These are phyloP conservation scores for Ulvella scutata DNA, from an alignment of 139 green algal genomes.

Conservation along the genomic window DNA sequence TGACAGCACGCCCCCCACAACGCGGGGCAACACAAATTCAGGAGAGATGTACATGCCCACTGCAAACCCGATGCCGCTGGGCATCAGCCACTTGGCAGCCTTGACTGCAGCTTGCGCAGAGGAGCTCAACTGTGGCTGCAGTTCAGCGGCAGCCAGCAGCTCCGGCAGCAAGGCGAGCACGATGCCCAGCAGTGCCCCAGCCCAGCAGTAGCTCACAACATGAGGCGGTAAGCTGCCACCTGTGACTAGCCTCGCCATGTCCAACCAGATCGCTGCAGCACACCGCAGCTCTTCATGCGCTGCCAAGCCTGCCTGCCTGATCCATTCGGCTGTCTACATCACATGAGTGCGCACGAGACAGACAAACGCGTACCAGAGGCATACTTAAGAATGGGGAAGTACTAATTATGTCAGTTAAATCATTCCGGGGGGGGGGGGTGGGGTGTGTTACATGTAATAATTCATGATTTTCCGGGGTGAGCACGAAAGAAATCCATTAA, in stretches of 20 bases:
- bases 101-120: neutral
- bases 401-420: no score
- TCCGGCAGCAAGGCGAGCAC: neutral
- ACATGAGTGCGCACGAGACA: no score
- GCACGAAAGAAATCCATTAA: no score
- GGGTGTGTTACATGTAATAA: no score
- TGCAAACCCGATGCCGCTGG: slow-evolving; percentile 33
- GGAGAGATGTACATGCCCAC: slow-evolving; percentile 35
- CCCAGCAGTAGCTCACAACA: slow-evolving; percentile 9
- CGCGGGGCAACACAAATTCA: slow-evolving; percentile 27
- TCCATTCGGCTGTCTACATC: slow-evolving; percentile 25
- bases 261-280: slow-evolving; percentile 35
- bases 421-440: no score
- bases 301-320: no score
- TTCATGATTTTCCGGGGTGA: no score
- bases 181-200: slow-evolving; percentile 1
- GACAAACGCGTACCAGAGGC: no score
- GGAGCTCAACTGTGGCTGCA: neutral
- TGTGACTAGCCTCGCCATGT: slow-evolving; percentile 39
- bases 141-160: neutral
- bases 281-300: slow-evolving; percentile 19
- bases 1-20: slow-evolving; percentile 24
- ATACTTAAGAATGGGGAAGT: no score
- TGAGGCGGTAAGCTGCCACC: slow-evolving; percentile 19
- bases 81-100: neutral